Conservation (phyloP, 169 alveolate genomes). For the Eimeria acervulina region DNA sequence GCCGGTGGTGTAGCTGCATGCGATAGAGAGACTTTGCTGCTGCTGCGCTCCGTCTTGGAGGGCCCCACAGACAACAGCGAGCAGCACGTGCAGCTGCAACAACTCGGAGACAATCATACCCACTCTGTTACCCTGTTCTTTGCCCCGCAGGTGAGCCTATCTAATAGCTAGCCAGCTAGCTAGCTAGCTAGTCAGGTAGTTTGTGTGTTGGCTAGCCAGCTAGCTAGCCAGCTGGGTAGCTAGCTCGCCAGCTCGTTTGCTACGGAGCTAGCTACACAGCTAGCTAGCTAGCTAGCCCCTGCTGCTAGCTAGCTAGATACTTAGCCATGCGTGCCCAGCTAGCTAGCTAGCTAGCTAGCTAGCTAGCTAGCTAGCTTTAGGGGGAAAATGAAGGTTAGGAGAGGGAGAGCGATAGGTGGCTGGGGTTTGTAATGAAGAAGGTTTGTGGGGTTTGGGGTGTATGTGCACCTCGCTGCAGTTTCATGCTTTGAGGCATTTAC, state of each 20-base stretch:
- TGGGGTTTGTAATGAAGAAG: neutral
- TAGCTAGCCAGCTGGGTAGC: too few relatives aligned
- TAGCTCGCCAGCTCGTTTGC: too few relatives aligned
- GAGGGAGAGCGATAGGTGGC: neutral
- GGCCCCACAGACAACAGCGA: neutral
- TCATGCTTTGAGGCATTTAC: neutral
- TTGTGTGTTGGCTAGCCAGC: too few relatives aligned
- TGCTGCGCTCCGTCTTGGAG: neutral
- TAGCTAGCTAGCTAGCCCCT: too few relatives aligned
- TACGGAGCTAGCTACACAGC: too few relatives aligned
- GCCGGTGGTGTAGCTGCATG: neutral
- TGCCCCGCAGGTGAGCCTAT: constrained; percentile 35
- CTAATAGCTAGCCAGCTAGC: neutral
- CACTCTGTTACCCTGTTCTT: constrained; percentile 20
- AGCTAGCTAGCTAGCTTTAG: too few relatives aligned
- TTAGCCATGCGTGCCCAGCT: neutral
- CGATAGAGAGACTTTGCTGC: neutral
- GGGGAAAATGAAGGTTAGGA: neutral
- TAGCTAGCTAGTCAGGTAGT: too few relatives aligned
- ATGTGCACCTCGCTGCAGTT: neutral
- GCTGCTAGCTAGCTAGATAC: too few relatives aligned
- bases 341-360: too few relatives aligned
- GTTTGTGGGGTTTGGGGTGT: neutral
- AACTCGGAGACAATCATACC: neutral
- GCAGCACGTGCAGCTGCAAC: constrained; percentile 7